Evolutionary conservation across 2,329 filamentous ascomycete genomes (phyloP), one percentile per base, ranked within the genome.

Genomic region (Trichoderma lentiforme): DNA sequence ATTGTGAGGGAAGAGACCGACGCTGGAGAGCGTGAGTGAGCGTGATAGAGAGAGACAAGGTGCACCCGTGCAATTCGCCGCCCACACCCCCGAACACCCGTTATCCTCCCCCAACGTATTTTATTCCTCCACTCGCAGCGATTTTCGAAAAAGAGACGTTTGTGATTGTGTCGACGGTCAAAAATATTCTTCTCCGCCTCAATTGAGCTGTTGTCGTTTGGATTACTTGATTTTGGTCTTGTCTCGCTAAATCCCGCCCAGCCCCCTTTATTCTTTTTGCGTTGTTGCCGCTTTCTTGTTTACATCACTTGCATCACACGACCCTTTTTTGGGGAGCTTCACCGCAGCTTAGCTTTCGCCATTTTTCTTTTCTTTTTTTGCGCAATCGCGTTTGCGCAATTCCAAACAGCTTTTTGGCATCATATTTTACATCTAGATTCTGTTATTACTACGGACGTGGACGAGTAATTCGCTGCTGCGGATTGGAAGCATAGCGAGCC

Each of bases 271-370:
- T 56, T 36, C 34, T 15, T 57, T 43, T 60, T 5, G 34, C 28
- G 14, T 56, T 47, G 61, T 56, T 43, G 68, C 34, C 39, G 47
- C n/a, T 64, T 18, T 26, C 58, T 64, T 64, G 39, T 70, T 70
- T 62, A 70, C 67, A 57, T 56, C 24, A 34, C 60, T 51, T 47
- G 12, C 28, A 71, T 63, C 68, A 64, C 68, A 71, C 68, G 68
- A 64, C 51, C 43, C 61, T 64, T 57, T 63, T 57, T 64, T 64
- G 57, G 32, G 65, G 66, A 69, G 56, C 66, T 69, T 69, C 66
- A 69, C 66, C 66, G 66, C 36, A 69, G 66, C 66, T 70, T 69
- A 36, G 21, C 28, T 62, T 70, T 60, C 11, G 4, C 24, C 18
- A 43, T 28, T 60, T 26, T 30, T 32, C 26, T 32, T 21, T 36